These are phyloP conservation scores for Epicoccum sorghinum DNA, from an alignment of 2,329 filamentous ascomycete species.

Conservation along the genomic window DNA sequence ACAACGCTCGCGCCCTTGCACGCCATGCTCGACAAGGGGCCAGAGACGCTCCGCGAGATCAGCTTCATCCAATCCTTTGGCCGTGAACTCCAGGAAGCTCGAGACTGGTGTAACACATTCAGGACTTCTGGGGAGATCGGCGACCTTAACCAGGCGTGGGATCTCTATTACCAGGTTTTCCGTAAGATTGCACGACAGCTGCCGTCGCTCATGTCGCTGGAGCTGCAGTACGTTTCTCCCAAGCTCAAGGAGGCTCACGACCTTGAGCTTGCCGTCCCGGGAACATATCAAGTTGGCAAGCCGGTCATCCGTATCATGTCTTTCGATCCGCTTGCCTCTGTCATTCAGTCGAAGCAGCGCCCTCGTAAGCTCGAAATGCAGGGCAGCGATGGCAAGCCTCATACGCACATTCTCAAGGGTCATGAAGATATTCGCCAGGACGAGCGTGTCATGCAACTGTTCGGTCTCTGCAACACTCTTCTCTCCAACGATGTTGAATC, in stretches of 20 bases:
- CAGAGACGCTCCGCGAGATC: slow-evolving; percentile 92
- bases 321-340: slow-evolving; percentile 87
- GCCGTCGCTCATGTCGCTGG: slow-evolving; percentile 88
- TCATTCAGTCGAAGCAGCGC: slow-evolving; percentile 96
- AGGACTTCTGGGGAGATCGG: slow-evolving; percentile 86
- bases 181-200: slow-evolving; percentile 91
- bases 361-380: slow-evolving; percentile 86
- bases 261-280: slow-evolving; percentile 92
- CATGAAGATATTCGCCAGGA: slow-evolving; percentile 99
- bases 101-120: slow-evolving; percentile 95
- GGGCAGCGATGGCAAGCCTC: slow-evolving; percentile 86
- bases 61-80: slow-evolving; percentile 98
- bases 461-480: slow-evolving; percentile 95
- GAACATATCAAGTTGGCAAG: slow-evolving; percentile 83
- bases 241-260: slow-evolving; percentile 85
- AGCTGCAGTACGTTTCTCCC: slow-evolving; percentile 95
- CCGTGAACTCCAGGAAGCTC: slow-evolving; percentile 89
- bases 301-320: slow-evolving; percentile 84
- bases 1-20: slow-evolving; percentile 87
- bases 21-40: slow-evolving; percentile 85
- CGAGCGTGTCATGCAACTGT: slow-evolving; percentile 98
- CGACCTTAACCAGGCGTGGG: slow-evolving; percentile 98
- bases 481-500: slow-evolving; percentile 92
- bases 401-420: slow-evolving; percentile 94
- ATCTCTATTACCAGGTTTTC: slow-evolving; percentile 99